Percentiles rank a stretch among this genome's conserved stretches.
Conservation (phyloP, 2,329 filamentous ascomycete species). For the Cladobotryum protrusum region DNA sequence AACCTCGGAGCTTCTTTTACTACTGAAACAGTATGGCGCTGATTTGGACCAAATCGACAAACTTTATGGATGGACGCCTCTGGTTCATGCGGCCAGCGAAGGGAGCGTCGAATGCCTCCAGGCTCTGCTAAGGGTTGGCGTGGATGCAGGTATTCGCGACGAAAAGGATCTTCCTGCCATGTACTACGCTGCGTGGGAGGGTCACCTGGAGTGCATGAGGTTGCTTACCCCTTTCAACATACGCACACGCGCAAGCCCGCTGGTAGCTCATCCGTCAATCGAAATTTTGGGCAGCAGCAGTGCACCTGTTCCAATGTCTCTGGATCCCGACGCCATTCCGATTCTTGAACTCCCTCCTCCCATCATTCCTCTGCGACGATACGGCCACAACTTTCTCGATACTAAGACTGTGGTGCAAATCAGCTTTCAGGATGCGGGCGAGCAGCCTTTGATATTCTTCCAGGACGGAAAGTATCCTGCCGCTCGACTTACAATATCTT, state of each 20-base stretch:
- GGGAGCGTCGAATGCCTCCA: constrained; percentile 86
- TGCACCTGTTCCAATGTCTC: constrained; percentile 54
- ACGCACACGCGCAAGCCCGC: constrained; percentile 36
- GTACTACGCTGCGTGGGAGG: constrained; percentile 99
- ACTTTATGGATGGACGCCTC: constrained; percentile 92
- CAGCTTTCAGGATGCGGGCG: constrained; percentile 71
- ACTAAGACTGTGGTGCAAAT: constrained; percentile 96
- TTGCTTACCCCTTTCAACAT: constrained; percentile 62
- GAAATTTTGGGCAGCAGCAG: constrained; percentile 42
- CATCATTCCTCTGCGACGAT: constrained; percentile 88
- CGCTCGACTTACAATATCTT: constrained; percentile 89
- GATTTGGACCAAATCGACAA: constrained; percentile 92
- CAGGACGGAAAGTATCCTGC: constrained; percentile 95
- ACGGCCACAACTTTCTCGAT: constrained; percentile 97
- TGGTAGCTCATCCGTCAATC: constrained; percentile 37
- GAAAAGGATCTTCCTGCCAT: constrained; percentile 91
- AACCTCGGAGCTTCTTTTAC: constrained; percentile 68
- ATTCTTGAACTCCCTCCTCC: constrained; percentile 87
- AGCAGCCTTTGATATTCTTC: constrained; percentile 85
- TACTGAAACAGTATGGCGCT: constrained; percentile 79
- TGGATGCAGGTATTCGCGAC: constrained; percentile 72
- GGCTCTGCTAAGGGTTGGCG: constrained; percentile 71
- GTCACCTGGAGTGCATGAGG: constrained; percentile 89
- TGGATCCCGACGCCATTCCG: constrained; percentile 84
- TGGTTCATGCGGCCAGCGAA: constrained; percentile 95